Evolutionary conservation across 257 asterid species (phyloP), one percentile per base, ranked within the genome.

Genomic region (Solanum bulbocastanum): DNA sequence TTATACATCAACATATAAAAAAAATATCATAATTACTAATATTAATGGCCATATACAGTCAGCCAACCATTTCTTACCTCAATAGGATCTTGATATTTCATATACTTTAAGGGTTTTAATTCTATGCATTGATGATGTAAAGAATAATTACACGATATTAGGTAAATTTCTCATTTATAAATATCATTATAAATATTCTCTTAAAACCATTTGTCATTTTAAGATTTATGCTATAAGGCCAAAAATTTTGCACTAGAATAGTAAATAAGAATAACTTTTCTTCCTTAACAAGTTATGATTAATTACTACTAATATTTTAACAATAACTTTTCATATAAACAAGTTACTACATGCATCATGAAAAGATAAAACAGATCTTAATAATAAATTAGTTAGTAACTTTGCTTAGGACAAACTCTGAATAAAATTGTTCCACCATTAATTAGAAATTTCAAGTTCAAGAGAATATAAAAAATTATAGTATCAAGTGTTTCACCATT

Each of bases 1-100:
- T 2, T 58, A 5, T 23, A n/a, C 5, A 40, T 40, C 10, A 6
- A 2, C 8, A 49, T 0, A 0, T 15, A 0, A n/a, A 78, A 22
- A 39, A 9, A n/a, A 4, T 8, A 42, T 42, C 15, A 1, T 6
- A 76, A 23, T 1, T 39, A 20, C 7, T 75, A 30, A 15, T 20
- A 56, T 18, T 0, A 52, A 4, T 56, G 2, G 7, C 65, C 10
- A 18, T 8, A 56, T 46, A 46, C 18, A 39, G 42, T 39, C 11
- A 39, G 2, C 10, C 6, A 1, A 37, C 40, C 10, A 37, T 71
- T 69, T 32, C 6, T 2, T 72, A 18, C 1, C 44, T 42, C 4
- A 8, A 23, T 4, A 23, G 58, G 40, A 65, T 14, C 73, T 25
- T 66, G 18, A 60, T 60, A 60, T 60, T 33, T 33, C n/a, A 23